A percentile compares a stretch with the other conserved stretches of the same genome.
phyloP scores from a whole-genome alignment of 345 rosid species.

The Eucalyptus camaldulensis region DNA sequence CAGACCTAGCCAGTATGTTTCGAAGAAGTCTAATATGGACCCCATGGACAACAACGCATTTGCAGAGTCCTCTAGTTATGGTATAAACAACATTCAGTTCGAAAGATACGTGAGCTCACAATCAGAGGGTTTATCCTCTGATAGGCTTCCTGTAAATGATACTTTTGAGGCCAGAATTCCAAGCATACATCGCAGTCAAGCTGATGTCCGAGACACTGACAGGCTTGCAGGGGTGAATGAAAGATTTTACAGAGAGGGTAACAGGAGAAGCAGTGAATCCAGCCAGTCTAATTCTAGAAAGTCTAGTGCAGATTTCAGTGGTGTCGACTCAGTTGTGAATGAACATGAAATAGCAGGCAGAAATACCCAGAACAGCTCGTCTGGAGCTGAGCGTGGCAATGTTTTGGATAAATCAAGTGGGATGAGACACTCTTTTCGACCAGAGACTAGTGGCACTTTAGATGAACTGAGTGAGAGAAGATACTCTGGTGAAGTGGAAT shows the following conservation, averaged over 20 bases:
- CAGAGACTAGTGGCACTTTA: slow-evolving; percentile 2
- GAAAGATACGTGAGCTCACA: neutral
- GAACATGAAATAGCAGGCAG: slow-evolving; percentile 9
- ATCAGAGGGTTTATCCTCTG: neutral
- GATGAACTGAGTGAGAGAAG: slow-evolving; percentile 15
- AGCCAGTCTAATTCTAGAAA: slow-evolving; percentile 9
- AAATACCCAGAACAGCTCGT: slow-evolving; percentile 14
- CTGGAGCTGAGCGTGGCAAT: neutral
- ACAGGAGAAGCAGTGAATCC: slow-evolving; percentile 3
- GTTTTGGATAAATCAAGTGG: neutral
- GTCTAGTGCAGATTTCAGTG: slow-evolving; percentile 8
- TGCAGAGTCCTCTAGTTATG: slow-evolving; percentile 1
- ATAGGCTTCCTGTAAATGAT: slow-evolving; percentile 5
- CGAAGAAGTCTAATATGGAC: neutral
- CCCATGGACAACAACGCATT: neutral
- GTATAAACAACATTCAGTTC: neutral
- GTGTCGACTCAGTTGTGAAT: neutral
- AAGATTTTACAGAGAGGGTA: slow-evolving; percentile 5
- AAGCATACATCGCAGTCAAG: slow-evolving; percentile 1
- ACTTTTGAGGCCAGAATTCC: slow-evolving; percentile 2
- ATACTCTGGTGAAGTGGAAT: slow-evolving; percentile 18
- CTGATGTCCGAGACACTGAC: slow-evolving; percentile 5
- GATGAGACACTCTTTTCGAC: slow-evolving; percentile 14
- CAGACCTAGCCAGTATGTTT: neutral
- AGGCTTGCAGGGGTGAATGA: neutral